These are phyloP conservation scores for Trebouxia sp. DNA, from an alignment of 139 green algal species.

Conservation along the genomic window DNA sequence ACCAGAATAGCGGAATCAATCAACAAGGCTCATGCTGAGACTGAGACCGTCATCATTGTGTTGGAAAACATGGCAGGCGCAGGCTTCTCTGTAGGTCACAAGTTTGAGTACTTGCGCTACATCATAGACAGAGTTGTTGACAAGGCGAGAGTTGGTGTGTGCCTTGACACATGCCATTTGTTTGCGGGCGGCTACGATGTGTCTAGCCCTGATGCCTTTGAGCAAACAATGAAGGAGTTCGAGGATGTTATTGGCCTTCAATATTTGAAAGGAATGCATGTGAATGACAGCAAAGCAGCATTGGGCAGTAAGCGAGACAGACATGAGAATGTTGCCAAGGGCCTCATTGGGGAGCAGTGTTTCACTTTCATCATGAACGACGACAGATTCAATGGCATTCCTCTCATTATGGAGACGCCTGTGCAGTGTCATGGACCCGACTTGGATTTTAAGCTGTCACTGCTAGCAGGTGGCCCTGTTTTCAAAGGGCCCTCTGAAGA, in stretches of 20 bases:
- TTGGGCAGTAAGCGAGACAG: slow-evolving; percentile 27
- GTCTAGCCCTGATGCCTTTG: neutral
- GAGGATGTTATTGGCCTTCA: slow-evolving; percentile 32
- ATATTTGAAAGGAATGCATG: slow-evolving; percentile 38
- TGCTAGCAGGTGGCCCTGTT: neutral
- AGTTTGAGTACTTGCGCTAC: slow-evolving; percentile 30
- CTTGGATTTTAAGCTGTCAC: slow-evolving; percentile 26
- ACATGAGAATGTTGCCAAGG: slow-evolving; percentile 37
- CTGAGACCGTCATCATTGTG: slow-evolving; percentile 23
- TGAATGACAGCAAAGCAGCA: slow-evolving; percentile 39
- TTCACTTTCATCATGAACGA: slow-evolving; percentile 36
- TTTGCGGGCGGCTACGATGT: slow-evolving; percentile 38
- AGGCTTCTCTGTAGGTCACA: slow-evolving; percentile 11
- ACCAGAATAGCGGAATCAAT: slow-evolving; percentile 25
- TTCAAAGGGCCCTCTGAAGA: slow-evolving; percentile 8
- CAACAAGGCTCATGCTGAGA: slow-evolving; percentile 33
- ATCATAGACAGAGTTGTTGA: slow-evolving; percentile 34
- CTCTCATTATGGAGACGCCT: slow-evolving; percentile 41
- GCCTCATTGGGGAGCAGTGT: slow-evolving; percentile 23
- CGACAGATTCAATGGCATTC: slow-evolving; percentile 20
- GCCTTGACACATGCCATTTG: slow-evolving; percentile 39
- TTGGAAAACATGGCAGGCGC: slow-evolving; percentile 35
- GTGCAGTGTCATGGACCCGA: slow-evolving; percentile 22
- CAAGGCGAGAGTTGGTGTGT: slow-evolving; percentile 36
- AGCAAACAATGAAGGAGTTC: slow-evolving; percentile 17